A percentile compares a stretch with the other conserved stretches of the same genome.
Conservation (phyloP, 495 filamentous ascomycete species). For the Emericellopsis terricola region DNA sequence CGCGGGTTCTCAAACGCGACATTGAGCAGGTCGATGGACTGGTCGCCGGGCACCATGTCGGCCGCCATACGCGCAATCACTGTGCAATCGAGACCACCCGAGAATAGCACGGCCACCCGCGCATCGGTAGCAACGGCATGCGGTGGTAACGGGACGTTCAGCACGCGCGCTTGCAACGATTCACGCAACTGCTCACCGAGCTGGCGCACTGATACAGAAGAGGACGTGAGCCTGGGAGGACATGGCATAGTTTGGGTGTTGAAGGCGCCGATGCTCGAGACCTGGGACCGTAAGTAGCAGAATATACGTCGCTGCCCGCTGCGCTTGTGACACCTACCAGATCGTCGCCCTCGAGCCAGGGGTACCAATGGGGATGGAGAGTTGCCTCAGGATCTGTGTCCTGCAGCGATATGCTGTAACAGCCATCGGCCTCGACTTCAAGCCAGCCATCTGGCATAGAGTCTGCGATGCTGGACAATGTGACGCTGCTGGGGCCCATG, state of each 20-base stretch:
- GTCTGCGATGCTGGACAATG: constrained; percentile 61
- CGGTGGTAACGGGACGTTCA: constrained; percentile 45
- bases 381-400: too few species aligned
- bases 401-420: constrained; percentile 33
- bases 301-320: constrained; percentile 1
- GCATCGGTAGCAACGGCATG: constrained; percentile 14
- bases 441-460: constrained; percentile 36
- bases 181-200: constrained; percentile 40
- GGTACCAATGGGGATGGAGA: too few species aligned
- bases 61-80: constrained; percentile 71
- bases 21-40: constrained; percentile 77
- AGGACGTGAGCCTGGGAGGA: too few species aligned
- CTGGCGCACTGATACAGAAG: constrained; percentile 33
- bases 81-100: constrained; percentile 86
- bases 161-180: constrained; percentile 46
- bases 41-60: constrained; percentile 46
- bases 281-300: constrained; percentile 24
- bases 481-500: constrained; percentile 27
- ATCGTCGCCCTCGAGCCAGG: constrained; percentile 3
- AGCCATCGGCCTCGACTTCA: constrained; percentile 69
- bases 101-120: constrained; percentile 74
- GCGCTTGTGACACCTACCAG: constrained; percentile 5
- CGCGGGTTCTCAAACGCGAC: constrained; percentile 94
- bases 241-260: too few species aligned
- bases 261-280: constrained; percentile 42